Evolutionary conservation across 306 rosid genomes (phyloP), one percentile per base, ranked within the genome.

Genomic region (Citrullus amarus): DNA sequence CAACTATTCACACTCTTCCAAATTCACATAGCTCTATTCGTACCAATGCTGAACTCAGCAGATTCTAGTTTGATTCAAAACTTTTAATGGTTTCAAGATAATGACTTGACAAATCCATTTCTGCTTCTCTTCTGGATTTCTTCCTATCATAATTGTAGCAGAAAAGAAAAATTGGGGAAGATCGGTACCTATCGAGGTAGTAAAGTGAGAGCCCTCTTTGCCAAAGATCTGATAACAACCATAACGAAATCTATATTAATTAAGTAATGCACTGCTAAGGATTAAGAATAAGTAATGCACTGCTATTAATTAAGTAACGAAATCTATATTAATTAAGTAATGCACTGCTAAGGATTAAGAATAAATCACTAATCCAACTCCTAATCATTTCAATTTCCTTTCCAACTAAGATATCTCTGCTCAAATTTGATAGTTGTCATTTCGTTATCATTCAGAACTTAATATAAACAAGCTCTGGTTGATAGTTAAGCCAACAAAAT

Each of bases 141-240:
- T 32, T 53, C 11, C 41, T 4, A 68, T 51, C 57, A 73, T 73
- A 72, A 16, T 20, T 30, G 54, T 46, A 73, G 59, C 41, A 48
- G 14, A 62, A 20, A 70, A 48, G 41, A 17, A 25, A 66, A 38
- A 51, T 61, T 22, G 65, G 44, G n/a, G 75, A 51, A 82, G 78
- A 57, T 59, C 9, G 83, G 86, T 89, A 90, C 94, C 96, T 86
- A 80, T 89, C 82, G 74, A 91, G 88, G 78, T 91, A 92, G 91
- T 94, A 94, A 72, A 92, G 91, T 61, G 98, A 89, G 6, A 92
- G 86, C 14, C 96, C 97, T 81, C 96, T 94, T 84, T 94, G 97
- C 98, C 98, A 94, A 84, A 94, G 96, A 90, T 92, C 98, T 94
- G 95, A 75, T 46, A 80, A 76, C 78, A 83, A 81, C 39, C 70